Evolutionary conservation across 768 basidiomycete genomes (phyloP).

Genomic region (Holtermannia corniformis): DNA sequence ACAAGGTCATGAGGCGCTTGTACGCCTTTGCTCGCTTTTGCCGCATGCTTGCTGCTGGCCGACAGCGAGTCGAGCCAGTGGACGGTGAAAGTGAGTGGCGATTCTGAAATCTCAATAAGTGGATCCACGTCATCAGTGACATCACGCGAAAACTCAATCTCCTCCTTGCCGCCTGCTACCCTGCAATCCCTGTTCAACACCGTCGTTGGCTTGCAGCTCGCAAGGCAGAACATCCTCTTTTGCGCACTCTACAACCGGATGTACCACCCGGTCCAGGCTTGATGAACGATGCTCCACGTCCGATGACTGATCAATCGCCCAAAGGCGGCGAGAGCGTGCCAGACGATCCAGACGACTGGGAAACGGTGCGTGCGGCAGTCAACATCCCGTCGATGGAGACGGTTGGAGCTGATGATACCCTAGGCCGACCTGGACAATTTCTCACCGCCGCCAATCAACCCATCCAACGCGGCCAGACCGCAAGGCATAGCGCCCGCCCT

Average conservation of each 20-base stretch:
- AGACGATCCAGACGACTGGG: conserved; percentile 16
- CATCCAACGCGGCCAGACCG: conserved; percentile 1
- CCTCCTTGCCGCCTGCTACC: not conserved
- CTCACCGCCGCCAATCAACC: not conserved
- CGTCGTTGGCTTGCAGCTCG: not conserved
- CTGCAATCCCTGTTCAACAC: not conserved
- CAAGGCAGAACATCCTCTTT: not conserved
- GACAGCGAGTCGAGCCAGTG: too few relatives aligned
- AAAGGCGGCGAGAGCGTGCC: not conserved
- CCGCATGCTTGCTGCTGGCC: conserved; percentile 54
- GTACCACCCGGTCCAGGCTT: too few relatives aligned
- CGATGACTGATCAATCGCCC: too few relatives aligned
- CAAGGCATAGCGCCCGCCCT: conserved; percentile 10
- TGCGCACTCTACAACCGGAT: too few relatives aligned
- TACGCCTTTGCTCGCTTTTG: conserved; percentile 94
- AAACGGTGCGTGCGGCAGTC: conserved; percentile 24
- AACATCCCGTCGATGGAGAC: too few relatives aligned
- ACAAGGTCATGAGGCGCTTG: conserved; percentile 85
- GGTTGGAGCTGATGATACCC: not conserved
- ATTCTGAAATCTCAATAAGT: not conserved
- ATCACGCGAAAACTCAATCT: conserved; percentile 12
- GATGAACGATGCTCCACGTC: conserved; percentile 9
- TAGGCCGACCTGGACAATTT: conserved; percentile 5
- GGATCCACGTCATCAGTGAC: not conserved
- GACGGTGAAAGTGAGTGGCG: too few relatives aligned